Evolutionary conservation across 2,329 filamentous ascomycete species (phyloP).

Genomic region (Fusarium chlamydosporum): DNA sequence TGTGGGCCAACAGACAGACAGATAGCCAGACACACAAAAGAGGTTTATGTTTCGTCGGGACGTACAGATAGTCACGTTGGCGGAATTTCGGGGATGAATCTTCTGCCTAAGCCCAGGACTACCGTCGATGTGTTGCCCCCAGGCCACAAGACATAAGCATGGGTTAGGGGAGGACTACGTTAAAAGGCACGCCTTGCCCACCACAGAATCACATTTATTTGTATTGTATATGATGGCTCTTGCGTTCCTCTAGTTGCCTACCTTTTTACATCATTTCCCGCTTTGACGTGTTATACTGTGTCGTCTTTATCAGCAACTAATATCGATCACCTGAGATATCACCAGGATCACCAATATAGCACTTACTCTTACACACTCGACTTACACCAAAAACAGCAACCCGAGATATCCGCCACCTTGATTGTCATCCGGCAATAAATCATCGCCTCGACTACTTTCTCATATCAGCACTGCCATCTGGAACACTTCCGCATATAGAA

Average conservation of each 20-base stretch:
- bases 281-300: not conserved
- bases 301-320: constrained; percentile 29
- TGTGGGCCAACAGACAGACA: constrained; percentile 27
- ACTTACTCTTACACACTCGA: constrained; percentile 32
- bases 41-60: constrained; percentile 24
- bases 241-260: constrained; percentile 17
- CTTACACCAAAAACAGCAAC: constrained; percentile 32
- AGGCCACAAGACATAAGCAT: constrained; percentile 26
- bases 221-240: constrained; percentile 35
- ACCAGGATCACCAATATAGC: constrained; percentile 25
- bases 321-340: constrained; percentile 40
- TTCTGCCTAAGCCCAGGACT: constrained; percentile 37
- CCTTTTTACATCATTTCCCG: constrained; percentile 21
- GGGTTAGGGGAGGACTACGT: constrained; percentile 7
- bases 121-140: constrained; percentile 2
- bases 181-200: constrained; percentile 37
- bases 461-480: constrained; percentile 32
- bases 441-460: constrained; percentile 21
- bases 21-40: constrained; percentile 32
- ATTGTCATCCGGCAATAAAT: constrained; percentile 3
- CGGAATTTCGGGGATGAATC: constrained; percentile 16
- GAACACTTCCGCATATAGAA: constrained; percentile 35
- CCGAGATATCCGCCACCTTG: constrained; percentile 30
- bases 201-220: not conserved
- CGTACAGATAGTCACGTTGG: constrained; percentile 41